Evolutionary conservation across 164 flowering plant genomes (phyloP), one percentile per base, ranked within the genome.

Genomic region (Tetracentron sinense): DNA sequence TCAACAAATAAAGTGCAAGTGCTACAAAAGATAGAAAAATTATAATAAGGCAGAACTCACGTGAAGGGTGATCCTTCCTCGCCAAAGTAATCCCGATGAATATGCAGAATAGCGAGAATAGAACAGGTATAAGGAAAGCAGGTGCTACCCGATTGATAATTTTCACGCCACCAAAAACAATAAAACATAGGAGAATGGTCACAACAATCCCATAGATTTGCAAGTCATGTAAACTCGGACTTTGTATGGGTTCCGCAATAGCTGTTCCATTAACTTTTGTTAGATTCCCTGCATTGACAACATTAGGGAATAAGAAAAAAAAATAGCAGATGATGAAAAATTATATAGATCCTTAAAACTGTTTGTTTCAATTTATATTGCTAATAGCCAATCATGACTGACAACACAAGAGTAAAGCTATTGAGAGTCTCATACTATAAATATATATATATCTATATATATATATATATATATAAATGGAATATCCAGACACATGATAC

Each of bases 131-230:
- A 31, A 95, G 92, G 72, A 95, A 95, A 65, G 97, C 91, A 58
- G 97, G 99, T 21, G 99, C 99, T 68, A 95, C 99, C 52, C 92
- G 83, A 67, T 92, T 95, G 73, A 95, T 95, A 73, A 95, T 90
- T 75, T 92, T 92, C 66, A 95, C 97, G 30, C 99, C 99, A 65
- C 99, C 99, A 81, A 95, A 95, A 49, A 95, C 99, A 62, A 95
- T 90, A 74, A 95, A 90, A 72, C 90, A 85, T 30, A 95, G 76
- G 69, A 92, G 55, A 64, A 95, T 90, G 25, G 99, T 92, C 77
- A 95, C 94, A 56, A 95, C 78, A 64, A 92, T 78, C 70, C 99
- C 99, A 81, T 95, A 92, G 60, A 95, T 72, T 80, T 95, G 99
- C 71, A 95, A 77, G 71, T 95, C 99, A 78, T 95, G 99, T 48